phyloP scores from a whole-genome alignment of 1,139 yeast species.

The Geotrichum australiense region DNA sequence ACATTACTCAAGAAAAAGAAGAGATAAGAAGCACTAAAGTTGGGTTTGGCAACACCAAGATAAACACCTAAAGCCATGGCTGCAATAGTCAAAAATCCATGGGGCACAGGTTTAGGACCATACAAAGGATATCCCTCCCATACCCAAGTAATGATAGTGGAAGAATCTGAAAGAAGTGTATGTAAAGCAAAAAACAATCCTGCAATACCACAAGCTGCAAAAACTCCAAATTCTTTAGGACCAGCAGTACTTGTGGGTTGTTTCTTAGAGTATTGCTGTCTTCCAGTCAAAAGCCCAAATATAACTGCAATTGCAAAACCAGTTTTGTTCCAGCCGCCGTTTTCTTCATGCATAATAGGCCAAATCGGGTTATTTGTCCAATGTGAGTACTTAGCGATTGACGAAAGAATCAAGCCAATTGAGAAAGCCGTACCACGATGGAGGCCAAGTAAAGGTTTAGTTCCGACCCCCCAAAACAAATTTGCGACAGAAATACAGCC shows the following conservation, averaged over 20 bases:
- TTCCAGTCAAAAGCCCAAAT: conserved; percentile 51
- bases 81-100: conserved; percentile 62
- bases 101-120: conserved; percentile 89
- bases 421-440: conserved; percentile 57
- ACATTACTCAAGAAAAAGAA: conserved; percentile 20
- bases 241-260: conserved; percentile 26
- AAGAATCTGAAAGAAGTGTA: conserved; percentile 74
- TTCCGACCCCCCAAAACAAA: conserved; percentile 47
- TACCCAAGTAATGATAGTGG: conserved; percentile 80
- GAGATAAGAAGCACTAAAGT: conserved; percentile 27
- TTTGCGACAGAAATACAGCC: conserved; percentile 56
- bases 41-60: conserved; percentile 36
- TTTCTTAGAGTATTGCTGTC: conserved; percentile 26
- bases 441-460: conserved; percentile 40
- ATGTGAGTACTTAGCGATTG: conserved; percentile 65
- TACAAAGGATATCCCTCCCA: conserved; percentile 89
- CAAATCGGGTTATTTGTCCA: conserved; percentile 90
- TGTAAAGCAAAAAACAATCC: conserved; percentile 65
- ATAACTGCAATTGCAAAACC: conserved; percentile 65
- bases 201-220: conserved; percentile 68
- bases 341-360: conserved; percentile 84
- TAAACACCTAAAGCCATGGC: conserved; percentile 55
- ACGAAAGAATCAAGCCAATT: conserved; percentile 65
- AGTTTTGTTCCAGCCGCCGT: conserved; percentile 77
- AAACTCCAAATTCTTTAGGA: conserved; percentile 33